A percentile compares a stretch with the other conserved stretches of the same genome.
phyloP scores from a whole-genome alignment of 495 filamentous ascomycete genomes.

The Trichocladium antarcticum region DNA sequence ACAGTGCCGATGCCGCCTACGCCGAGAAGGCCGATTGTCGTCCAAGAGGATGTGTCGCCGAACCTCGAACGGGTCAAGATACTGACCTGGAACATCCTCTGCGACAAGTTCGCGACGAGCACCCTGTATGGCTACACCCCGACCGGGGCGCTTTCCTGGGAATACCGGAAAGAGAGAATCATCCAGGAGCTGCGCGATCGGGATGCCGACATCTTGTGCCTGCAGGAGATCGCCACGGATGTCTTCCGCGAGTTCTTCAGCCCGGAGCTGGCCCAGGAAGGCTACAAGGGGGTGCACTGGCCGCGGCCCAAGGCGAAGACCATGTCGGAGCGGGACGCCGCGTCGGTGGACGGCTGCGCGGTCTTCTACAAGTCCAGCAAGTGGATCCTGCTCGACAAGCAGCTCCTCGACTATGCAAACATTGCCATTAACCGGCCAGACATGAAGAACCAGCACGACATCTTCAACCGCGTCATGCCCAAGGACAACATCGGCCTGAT shows the following conservation, averaged over 20 bases:
- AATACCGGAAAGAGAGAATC: conserved; percentile 70
- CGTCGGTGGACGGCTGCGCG: conserved; percentile 83
- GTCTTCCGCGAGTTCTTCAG: conserved; percentile 84
- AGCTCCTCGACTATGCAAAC: conserved; percentile 82
- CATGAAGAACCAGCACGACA: conserved; percentile 89
- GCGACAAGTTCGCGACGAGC: conserved; percentile 78
- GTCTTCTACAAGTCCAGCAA: conserved; percentile 90
- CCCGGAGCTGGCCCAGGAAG: conserved; percentile 64
- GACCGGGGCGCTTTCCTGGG: conserved; percentile 66
- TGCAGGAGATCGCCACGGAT: conserved; percentile 86
- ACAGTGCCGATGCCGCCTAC: conserved; percentile 59
- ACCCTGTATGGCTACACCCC: conserved; percentile 83
- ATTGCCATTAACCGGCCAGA: conserved; percentile 85
- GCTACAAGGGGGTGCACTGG: conserved; percentile 89
- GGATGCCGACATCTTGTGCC: conserved; percentile 76
- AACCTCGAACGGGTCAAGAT: conserved; percentile 54
- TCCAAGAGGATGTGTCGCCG: conserved; percentile 40
- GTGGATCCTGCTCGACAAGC: conserved; percentile 86
- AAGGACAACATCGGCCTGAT: conserved; percentile 91
- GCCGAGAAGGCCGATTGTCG: conserved; percentile 33
- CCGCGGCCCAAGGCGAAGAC: conserved; percentile 77
- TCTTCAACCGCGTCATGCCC: conserved; percentile 96
- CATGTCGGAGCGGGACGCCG: conserved; percentile 79
- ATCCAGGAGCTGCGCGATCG: conserved; percentile 67
- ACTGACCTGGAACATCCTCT: conserved; percentile 87